Evolutionary conservation across 73 alveolate species (phyloP).

Genomic region (Paramecium tetraurelia): DNA sequence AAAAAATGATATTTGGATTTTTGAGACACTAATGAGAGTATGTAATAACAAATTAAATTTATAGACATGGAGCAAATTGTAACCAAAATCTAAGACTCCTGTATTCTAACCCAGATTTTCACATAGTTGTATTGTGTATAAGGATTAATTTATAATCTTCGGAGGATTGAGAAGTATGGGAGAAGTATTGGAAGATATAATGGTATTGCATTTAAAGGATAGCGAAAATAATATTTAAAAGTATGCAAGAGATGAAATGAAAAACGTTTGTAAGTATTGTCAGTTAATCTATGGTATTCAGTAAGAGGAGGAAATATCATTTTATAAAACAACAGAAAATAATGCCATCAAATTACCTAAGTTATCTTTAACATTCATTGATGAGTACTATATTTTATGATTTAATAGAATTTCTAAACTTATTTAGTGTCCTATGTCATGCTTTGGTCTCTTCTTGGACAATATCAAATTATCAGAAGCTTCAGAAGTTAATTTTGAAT

Average conservation of each 20-base stretch:
- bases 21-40: slow-evolving; percentile 61
- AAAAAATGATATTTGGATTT: slow-evolving; percentile 62
- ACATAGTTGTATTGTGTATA: slow-evolving; percentile 40
- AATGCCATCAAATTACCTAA: not conserved
- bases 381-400: not conserved
- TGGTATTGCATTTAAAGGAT: slow-evolving; percentile 61
- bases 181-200: slow-evolving; percentile 56
- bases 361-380: not conserved
- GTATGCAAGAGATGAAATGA: slow-evolving; percentile 34
- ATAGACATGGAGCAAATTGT: slow-evolving; percentile 40
- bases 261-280: slow-evolving; percentile 38
- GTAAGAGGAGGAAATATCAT: not conserved
- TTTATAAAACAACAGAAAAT: not conserved
- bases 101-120: slow-evolving; percentile 32
- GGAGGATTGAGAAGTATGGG: slow-evolving; percentile 55
- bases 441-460: slow-evolving; percentile 21
- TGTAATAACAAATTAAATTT: not conserved
- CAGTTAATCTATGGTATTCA: slow-evolving; percentile 33
- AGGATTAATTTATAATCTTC: slow-evolving; percentile 52
- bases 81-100: slow-evolving; percentile 1
- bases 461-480: not conserved
- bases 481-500: not conserved
- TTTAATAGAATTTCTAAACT: not conserved
- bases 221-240: slow-evolving; percentile 43
- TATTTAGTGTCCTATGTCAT: not conserved